These are phyloP conservation scores for Elsinoe fawcettii DNA, from an alignment of 2,329 filamentous ascomycete genomes.

Conservation along the genomic window DNA sequence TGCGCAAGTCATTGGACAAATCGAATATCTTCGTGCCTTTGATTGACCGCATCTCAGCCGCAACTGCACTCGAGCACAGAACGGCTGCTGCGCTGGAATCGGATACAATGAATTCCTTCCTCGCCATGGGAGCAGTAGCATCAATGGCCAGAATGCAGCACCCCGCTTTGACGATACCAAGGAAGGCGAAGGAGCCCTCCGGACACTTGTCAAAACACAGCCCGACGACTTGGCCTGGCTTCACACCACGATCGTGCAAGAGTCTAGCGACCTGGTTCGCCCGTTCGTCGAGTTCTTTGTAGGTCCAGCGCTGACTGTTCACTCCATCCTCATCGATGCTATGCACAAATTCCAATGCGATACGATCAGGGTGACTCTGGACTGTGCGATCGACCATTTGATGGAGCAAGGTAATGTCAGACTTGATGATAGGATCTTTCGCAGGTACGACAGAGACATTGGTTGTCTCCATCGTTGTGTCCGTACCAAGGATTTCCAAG, in stretches of 20 bases:
- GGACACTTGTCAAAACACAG: constrained; percentile 80
- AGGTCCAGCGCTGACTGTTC: constrained; percentile 59
- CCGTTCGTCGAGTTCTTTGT: constrained; percentile 59
- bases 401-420: constrained; percentile 58
- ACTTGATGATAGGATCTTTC: constrained; percentile 48
- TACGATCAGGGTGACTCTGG: constrained; percentile 45
- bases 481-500: constrained; percentile 43
- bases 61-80: constrained; percentile 39
- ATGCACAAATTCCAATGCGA: constrained; percentile 63
- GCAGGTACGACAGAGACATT: constrained; percentile 50
- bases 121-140: constrained; percentile 59
- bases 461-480: constrained; percentile 26
- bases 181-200: constrained; percentile 72
- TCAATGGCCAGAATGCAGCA: constrained; percentile 77
- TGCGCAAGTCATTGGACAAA: constrained; percentile 35
- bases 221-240: constrained; percentile 57
- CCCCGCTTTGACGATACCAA: constrained; percentile 75
- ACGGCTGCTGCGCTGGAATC: constrained; percentile 63
- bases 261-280: constrained; percentile 67
- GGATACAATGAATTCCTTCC: constrained; percentile 68
- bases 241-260: constrained; percentile 44
- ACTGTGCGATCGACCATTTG: constrained; percentile 67
- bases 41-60: constrained; percentile 3
- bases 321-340: constrained; percentile 41
- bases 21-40: constrained; percentile 36